A percentile compares a stretch with the other conserved stretches of the same genome.
Conservation (phyloP, 1,284 basidiomycete genomes). For the Sporisorium iseilematis-ciliati region DNA sequence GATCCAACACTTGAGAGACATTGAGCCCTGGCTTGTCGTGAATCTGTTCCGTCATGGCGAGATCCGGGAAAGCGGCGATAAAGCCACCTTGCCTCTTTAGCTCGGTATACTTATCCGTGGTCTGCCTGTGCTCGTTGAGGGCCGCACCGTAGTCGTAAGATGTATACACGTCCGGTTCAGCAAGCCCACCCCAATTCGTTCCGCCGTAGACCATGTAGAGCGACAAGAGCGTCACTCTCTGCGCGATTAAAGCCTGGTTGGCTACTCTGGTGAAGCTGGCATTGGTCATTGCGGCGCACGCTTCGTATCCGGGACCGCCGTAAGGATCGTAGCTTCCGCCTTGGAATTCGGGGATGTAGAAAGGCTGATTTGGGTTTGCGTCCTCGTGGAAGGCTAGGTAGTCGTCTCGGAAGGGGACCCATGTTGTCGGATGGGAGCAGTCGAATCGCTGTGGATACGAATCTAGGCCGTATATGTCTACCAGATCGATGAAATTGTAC, state of each 20-base stretch:
- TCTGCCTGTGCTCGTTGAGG: constrained; percentile 47
- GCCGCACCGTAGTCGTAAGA: constrained; percentile 71
- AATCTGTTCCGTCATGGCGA: constrained; percentile 46
- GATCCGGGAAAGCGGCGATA: constrained; percentile 46
- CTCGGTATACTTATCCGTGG: constrained; percentile 51
- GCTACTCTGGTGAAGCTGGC: constrained; percentile 48
- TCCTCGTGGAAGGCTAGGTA: constrained; percentile 49
- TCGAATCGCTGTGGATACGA: constrained; percentile 79
- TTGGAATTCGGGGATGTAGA: constrained; percentile 76
- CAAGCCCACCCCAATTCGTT: constrained; percentile 76
- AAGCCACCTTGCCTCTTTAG: constrained; percentile 53
- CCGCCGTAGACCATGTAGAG: constrained; percentile 80
- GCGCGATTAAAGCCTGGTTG: constrained; percentile 37
- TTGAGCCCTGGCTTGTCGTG: constrained; percentile 26
- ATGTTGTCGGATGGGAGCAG: constrained; percentile 77
- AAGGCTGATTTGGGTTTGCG: constrained; percentile 75
- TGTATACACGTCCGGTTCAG: constrained; percentile 51
- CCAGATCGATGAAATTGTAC: constrained; percentile 63
- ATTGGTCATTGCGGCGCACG: constrained; percentile 46
- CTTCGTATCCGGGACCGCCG: constrained; percentile 47
- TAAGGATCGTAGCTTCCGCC: constrained; percentile 67
- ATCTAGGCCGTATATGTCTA: constrained; percentile 76
- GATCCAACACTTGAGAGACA: constrained; percentile 21
- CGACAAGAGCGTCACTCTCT: constrained; percentile 67
- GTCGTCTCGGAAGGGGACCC: constrained; percentile 71